These are phyloP conservation scores for Clitopilus passeckerianus DNA, from an alignment of 768 basidiomycete species.

Conservation along the genomic window DNA sequence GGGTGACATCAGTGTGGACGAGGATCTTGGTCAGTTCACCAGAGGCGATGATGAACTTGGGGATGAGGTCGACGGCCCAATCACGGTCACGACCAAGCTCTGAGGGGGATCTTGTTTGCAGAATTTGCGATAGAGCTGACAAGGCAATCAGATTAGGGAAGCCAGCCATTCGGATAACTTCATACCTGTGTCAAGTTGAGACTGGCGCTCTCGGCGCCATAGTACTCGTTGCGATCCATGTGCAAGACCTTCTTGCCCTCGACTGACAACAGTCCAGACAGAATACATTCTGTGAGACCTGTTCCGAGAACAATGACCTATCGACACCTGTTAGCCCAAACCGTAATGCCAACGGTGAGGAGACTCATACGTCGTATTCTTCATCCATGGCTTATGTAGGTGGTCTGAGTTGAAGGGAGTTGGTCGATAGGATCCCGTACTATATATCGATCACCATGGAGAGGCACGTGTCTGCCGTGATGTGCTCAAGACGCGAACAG, in stretches of 20 bases:
- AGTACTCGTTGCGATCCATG: constrained; percentile 98
- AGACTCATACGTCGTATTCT: constrained; percentile 81
- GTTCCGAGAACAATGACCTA: constrained; percentile 93
- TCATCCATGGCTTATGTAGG: constrained; percentile 78
- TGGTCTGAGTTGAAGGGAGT: constrained; percentile 14
- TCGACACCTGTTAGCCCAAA: constrained; percentile 1
- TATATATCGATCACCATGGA: constrained; percentile 10
- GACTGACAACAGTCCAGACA: constrained; percentile 96
- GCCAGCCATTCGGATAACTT: not conserved
- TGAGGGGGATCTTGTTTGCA: constrained; percentile 71
- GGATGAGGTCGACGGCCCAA: constrained; percentile 96
- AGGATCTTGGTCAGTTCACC: constrained; percentile 98
- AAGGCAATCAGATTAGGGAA: constrained; percentile 9
- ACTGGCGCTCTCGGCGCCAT: constrained; percentile 95
- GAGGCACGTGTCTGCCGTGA: constrained; percentile 12
- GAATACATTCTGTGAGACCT: constrained; percentile 96
- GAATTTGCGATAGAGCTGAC: constrained; percentile 94
- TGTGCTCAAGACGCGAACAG: not conserved
- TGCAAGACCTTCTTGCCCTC: constrained; percentile 99
- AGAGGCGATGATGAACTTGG: constrained; percentile 98
- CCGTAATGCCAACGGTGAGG: not conserved
- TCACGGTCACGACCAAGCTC: constrained; percentile 95
- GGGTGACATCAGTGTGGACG: constrained; percentile 97
- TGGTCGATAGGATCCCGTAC: constrained; percentile 7
- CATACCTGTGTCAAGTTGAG: constrained; percentile 94